Conservation (phyloP, 768 basidiomycete species). For the Lactarius evosmus region DNA sequence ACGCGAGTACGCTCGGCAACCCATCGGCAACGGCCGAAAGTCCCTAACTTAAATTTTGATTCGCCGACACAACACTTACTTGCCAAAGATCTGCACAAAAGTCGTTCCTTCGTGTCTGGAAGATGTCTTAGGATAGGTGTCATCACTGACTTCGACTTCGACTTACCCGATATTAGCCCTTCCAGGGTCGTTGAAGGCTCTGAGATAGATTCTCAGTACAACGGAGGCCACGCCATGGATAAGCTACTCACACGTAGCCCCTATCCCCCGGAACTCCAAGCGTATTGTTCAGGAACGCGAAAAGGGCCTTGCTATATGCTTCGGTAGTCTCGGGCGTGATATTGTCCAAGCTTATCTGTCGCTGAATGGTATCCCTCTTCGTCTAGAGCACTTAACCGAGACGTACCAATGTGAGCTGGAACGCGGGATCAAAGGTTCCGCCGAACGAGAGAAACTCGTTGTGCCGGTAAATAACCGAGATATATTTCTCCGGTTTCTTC, state of each 20-base stretch:
- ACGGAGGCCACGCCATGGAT: not conserved
- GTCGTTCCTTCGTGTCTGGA: constrained; percentile 44
- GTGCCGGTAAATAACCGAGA: constrained; percentile 53
- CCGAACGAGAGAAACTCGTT: constrained; percentile 58
- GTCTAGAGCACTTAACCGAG: not conserved
- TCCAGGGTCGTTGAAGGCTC: constrained; percentile 53
- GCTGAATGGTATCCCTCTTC: not conserved
- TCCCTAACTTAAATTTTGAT: not conserved
- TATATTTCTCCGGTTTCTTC: constrained; percentile 52
- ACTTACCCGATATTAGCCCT: constrained; percentile 47
- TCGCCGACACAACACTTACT: not conserved
- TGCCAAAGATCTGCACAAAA: constrained; percentile 43
- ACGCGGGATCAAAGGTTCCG: constrained; percentile 65
- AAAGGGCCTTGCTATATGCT: constrained; percentile 53
- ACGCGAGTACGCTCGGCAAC: not conserved
- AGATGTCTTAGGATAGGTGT: not conserved
- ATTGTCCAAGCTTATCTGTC: constrained; percentile 57
- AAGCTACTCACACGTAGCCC: constrained; percentile 53
- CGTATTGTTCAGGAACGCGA: constrained; percentile 51
- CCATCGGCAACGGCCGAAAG: not conserved
- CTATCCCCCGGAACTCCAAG: constrained; percentile 49
- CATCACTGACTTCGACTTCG: not conserved
- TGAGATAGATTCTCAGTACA: constrained; percentile 18
- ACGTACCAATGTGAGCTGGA: constrained; percentile 57
- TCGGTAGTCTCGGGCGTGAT: constrained; percentile 47